phyloP scores from a whole-genome alignment of 2,329 filamentous ascomycete species.

The Talaromyces sp. region DNA sequence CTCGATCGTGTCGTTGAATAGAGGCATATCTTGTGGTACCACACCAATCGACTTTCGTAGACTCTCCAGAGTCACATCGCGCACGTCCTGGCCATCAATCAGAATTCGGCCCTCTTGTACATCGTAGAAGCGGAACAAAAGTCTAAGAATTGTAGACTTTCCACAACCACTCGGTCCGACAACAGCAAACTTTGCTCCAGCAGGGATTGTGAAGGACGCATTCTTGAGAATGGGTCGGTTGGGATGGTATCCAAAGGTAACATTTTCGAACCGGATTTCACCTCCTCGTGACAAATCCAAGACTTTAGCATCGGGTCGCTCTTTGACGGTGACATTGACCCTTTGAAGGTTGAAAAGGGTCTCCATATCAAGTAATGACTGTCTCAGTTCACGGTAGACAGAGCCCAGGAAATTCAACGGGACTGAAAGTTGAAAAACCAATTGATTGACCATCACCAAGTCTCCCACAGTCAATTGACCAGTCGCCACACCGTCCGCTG shows the following conservation, averaged over 20 bases:
- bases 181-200: slow-evolving; percentile 91
- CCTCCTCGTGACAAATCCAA: slow-evolving; percentile 72
- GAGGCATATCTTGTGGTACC: slow-evolving; percentile 91
- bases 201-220: slow-evolving; percentile 82
- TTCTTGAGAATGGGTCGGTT: slow-evolving; percentile 85
- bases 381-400: slow-evolving; percentile 90
- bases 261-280: slow-evolving; percentile 91
- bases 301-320: slow-evolving; percentile 69
- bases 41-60: slow-evolving; percentile 85
- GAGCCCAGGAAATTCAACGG: slow-evolving; percentile 97
- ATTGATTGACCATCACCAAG: slow-evolving; percentile 97
- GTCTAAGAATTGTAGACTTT: slow-evolving; percentile 86
- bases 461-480: slow-evolving; percentile 88
- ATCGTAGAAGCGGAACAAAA: slow-evolving; percentile 94
- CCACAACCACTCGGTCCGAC: slow-evolving; percentile 95
- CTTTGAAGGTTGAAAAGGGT: slow-evolving; percentile 97
- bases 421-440: slow-evolving; percentile 96
- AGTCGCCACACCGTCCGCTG: slow-evolving; percentile 78
- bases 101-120: slow-evolving; percentile 78
- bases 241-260: slow-evolving; percentile 85
- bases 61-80: slow-evolving; percentile 75
- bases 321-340: slow-evolving; percentile 83
- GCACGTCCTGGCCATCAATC: slow-evolving; percentile 90
- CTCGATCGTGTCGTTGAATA: slow-evolving; percentile 95
- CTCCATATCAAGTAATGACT: slow-evolving; percentile 96